phyloP scores from a whole-genome alignment of 2,329 filamentous ascomycete species.

The Arthrinium phaeospermum region DNA sequence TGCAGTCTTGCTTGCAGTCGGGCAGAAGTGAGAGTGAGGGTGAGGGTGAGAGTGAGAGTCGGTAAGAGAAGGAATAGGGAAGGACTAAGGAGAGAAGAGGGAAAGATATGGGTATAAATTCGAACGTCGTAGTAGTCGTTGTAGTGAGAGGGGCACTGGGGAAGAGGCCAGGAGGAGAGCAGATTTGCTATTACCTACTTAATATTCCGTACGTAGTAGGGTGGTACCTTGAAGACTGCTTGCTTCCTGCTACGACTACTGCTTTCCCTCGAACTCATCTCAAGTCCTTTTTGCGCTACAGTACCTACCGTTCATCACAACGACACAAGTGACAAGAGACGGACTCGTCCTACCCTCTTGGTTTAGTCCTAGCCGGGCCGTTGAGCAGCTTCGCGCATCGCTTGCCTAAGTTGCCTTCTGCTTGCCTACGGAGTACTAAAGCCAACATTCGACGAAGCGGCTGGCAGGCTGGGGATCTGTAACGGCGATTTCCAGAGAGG shows the following conservation, averaged over 20 bases:
- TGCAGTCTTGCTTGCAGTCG: neutral
- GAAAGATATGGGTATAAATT: conserved; percentile 7
- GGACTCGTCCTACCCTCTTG: conserved; percentile 5
- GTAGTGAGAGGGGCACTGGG: neutral
- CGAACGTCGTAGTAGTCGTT: neutral
- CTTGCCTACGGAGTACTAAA: no score
- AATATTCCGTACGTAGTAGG: neutral
- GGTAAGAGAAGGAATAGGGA: neutral
- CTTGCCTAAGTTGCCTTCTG: neutral
- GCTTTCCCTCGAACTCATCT: neutral
- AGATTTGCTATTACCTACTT: conserved; percentile 7
- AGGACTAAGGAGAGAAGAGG: neutral
- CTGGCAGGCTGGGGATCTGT: neutral
- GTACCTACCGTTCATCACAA: neutral
- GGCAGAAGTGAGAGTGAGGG: neutral
- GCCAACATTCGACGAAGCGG: neutral
- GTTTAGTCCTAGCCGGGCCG: conserved; percentile 5
- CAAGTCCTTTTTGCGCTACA: conserved; percentile 8
- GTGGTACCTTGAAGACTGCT: conserved; percentile 4
- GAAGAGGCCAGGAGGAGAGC: neutral
- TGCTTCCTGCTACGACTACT: conserved; percentile 4
- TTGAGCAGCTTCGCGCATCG: neutral
- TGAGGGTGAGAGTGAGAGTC: neutral
- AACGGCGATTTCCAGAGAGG: neutral
- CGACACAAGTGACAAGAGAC: conserved; percentile 7